Evolutionary conservation across 805 yeast genomes (phyloP), one percentile per base, ranked within the genome.

Genomic region (Starmerella powellii): DNA sequence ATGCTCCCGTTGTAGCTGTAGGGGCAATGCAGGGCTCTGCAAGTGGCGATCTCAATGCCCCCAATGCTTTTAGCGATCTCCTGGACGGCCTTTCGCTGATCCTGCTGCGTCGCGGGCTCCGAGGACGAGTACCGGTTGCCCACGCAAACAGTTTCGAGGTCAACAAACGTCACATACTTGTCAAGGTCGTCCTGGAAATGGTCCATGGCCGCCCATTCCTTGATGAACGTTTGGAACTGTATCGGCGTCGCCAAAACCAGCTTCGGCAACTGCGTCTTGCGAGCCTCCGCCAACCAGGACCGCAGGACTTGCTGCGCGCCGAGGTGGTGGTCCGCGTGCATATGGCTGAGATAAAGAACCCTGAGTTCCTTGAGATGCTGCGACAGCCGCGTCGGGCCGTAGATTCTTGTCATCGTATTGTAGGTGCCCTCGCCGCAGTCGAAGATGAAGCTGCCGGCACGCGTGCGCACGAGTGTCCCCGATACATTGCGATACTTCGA

Each of bases 361-460:
- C 71, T 64, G 44, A 87, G 61, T 53, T 87, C 93, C 31, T 62
- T 50, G 48, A 87, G 67, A 2, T 80, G 60, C 18, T 56, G 55
- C 2, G 55, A 53, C 2, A 66, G 48, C 15, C 69, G 68, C 1
- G 63, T 64, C 8, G 66, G 64, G 0, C 78, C 77, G 47, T 75
- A 75, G 43, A 74, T 65, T 50, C 97, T 71, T 26, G 64, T 58
- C 47, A 91, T 60, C 0, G 82, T 63, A 2, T 94, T 95, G 18
- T 80, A 54, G 0, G 97, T 84, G 45, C 84, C 86, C 57, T 91
- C 99, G 15, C 99, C 99, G n/a, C 91, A 94, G 62, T 91, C 99
- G 29, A 91, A 62, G 18, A 91, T 52, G 0, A 82, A 57, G 2
- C 78, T 60, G 49, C 53, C 45, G 0, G 53, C 62, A 20, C 95